Evolutionary conservation across 306 rosid species (phyloP).

Genomic region (Lathyrus aphaca): DNA sequence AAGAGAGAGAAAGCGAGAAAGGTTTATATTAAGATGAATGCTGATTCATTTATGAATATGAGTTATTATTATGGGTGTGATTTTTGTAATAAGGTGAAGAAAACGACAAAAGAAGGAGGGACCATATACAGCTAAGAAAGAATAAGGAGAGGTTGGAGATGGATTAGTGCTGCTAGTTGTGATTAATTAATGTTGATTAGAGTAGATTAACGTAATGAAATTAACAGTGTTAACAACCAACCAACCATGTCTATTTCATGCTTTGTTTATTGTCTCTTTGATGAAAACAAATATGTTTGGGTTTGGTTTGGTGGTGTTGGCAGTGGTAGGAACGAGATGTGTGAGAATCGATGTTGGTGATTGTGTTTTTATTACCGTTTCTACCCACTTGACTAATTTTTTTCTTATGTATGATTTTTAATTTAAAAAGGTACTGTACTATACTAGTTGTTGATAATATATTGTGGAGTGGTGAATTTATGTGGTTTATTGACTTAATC

Average conservation of each 20-base stretch:
- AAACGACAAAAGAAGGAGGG: slow-evolving; percentile 40
- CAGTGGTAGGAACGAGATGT: not conserved
- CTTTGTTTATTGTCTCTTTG: not conserved
- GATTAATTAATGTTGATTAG: not conserved
- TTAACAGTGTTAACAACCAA: not conserved
- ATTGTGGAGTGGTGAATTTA: not conserved
- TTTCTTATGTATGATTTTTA: not conserved
- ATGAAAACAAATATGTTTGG: not conserved
- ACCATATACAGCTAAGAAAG: slow-evolving; percentile 38
- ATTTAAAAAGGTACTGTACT: not conserved
- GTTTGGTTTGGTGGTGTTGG: not conserved
- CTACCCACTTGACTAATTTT: not conserved
- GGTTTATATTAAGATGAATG: not conserved
- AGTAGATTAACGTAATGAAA: not conserved
- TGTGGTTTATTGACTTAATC: slow-evolving; percentile 5
- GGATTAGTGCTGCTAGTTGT: slow-evolving; percentile 8
- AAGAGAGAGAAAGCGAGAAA: slow-evolving; percentile 17
- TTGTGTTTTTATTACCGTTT: not conserved
- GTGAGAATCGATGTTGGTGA: not conserved
- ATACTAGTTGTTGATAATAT: not conserved
- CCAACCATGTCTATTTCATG: slow-evolving; percentile 11
- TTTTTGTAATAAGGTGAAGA: slow-evolving; percentile 38
- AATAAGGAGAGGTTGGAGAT: slow-evolving; percentile 18
- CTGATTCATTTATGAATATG: not conserved
- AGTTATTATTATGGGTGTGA: not conserved